Evolutionary conservation across 805 yeast species (phyloP).

Genomic region (Lachancea dasiensis): DNA sequence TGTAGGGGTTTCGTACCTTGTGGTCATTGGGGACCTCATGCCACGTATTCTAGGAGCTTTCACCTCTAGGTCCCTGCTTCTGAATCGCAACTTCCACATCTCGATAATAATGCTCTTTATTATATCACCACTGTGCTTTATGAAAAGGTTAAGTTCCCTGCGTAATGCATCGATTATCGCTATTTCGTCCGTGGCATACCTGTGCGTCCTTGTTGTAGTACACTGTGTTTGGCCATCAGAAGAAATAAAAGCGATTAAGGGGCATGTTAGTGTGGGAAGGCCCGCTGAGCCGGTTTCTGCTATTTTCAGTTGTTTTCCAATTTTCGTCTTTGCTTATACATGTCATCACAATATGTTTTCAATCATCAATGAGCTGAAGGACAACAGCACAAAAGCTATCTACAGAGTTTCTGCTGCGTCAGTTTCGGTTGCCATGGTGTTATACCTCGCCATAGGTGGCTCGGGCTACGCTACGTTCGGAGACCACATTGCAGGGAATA

Average conservation of each 20-base stretch:
- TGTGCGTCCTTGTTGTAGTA: conserved; percentile 64
- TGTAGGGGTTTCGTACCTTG: conserved; percentile 60
- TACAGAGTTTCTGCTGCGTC: conserved; percentile 46
- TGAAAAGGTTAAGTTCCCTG: conserved; percentile 72
- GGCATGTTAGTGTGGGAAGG: conserved; percentile 42
- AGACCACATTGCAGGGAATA: conserved; percentile 67
- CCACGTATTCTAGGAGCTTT: conserved; percentile 44
- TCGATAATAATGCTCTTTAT: conserved; percentile 45
- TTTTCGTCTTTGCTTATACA: conserved; percentile 88
- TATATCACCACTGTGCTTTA: conserved; percentile 54
- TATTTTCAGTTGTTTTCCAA: conserved; percentile 75
- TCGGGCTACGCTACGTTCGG: conserved; percentile 88
- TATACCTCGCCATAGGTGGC: conserved; percentile 70
- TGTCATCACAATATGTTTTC: conserved; percentile 96
- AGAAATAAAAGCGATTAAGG: conserved; percentile 34
- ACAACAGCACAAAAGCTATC: conserved; percentile 44
- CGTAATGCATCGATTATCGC: conserved; percentile 84
- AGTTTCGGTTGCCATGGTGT: conserved; percentile 50
- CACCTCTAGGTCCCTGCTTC: conserved; percentile 31
- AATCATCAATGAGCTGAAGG: conserved; percentile 70
- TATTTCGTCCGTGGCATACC: conserved; percentile 69
- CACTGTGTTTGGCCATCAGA: conserved; percentile 45
- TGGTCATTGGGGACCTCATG: conserved; percentile 65
- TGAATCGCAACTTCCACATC: conserved; percentile 55
- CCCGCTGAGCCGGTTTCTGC: conserved; percentile 41